A percentile compares a stretch with the other conserved stretches of the same genome.
Conservation (phyloP, 805 yeast species). For the Pichia gijzeniarum region DNA sequence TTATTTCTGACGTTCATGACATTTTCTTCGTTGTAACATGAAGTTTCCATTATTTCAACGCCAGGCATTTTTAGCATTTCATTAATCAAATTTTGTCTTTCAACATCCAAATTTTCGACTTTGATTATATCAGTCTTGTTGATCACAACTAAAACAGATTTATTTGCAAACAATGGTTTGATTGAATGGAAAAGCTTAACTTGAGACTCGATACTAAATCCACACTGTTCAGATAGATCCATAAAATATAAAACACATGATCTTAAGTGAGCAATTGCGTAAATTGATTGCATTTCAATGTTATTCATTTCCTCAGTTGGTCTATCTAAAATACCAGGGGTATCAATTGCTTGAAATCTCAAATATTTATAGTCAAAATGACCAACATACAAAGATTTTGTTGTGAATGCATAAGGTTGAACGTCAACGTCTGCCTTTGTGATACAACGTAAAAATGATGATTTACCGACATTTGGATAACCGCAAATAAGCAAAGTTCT, state of each 20-base stretch:
- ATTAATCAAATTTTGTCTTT: conserved; percentile 63
- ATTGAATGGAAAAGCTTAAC: conserved; percentile 94
- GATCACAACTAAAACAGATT: conserved; percentile 90
- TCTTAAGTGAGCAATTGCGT: conserved; percentile 96
- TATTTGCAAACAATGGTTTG: conserved; percentile 95
- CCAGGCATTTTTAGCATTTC: conserved; percentile 62
- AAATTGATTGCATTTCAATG: conserved; percentile 98
- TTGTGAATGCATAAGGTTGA: conserved; percentile 98
- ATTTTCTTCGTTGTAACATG: conserved; percentile 91
- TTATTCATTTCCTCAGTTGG: conserved; percentile 99
- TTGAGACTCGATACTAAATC: conserved; percentile 94
- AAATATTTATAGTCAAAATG: conserved; percentile 97
- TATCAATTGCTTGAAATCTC: conserved; percentile 97
- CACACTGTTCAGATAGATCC: conserved; percentile 99
- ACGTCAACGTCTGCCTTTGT: conserved; percentile 99
- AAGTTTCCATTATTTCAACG: conserved; percentile 87
- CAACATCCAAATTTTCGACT: conserved; percentile 75
- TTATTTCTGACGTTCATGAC: conserved; percentile 93
- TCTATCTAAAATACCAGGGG: conserved; percentile 97
- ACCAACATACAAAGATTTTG: conserved; percentile 95
- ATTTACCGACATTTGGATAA: conserved; percentile 98
- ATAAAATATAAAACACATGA: conserved; percentile 94
- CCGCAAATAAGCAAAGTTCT: conserved; percentile 97
- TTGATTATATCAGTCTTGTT: conserved; percentile 90
- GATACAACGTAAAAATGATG: conserved; percentile 85